Base-by-base conservation (phyloP, 352 stramenopile genomes). In the Phytophthora podocarpi region DNA sequence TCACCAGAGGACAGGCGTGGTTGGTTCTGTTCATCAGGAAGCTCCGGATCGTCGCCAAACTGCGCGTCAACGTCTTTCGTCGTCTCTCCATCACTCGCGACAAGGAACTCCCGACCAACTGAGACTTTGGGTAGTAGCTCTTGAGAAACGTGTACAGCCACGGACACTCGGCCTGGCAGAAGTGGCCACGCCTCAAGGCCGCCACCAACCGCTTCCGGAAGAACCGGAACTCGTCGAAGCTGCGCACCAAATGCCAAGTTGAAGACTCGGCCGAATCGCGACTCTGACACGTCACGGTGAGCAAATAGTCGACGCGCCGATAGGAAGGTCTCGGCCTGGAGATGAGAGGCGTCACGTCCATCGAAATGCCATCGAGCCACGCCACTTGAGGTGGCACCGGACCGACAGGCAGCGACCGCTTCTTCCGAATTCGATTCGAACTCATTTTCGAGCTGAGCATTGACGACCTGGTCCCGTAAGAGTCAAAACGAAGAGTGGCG, bases 131-230 rank as follows among this genome's bases (percentile, higher is more conserved):
- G 41, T 70, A 85, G 27, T 80, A 78, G 41, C 67, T 77, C 34
- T 68, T 81, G 35, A 86, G 46, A 47, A 84, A 84, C 28, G 70
- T 71, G 59, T 68, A 80, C 20, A 86, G 43, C 68, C 66, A 82
- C 55, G 74, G 74, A 46, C 74, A 86, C 51, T 80, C 77, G 4
- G 74, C 77, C 27, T 74, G 41, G 36, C 74, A 84, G 50, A 82
- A 83, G 48, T 84, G 77, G 18, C 74, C 74, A 5, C 58, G 67
- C 30, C 49, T 35, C 53, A 86, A 53, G 15, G 42, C 37, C 1
- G 39, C 11, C 13, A 79, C 36, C 42, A 85, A 32, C 13, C 68
- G 55, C 30, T 81, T 71, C 27, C 78, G 68, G 49, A 76, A 69
- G 32, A 59, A 64, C 12, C 67, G 69, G 26, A 78, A 85, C 24